phyloP scores from a whole-genome alignment of 2,329 filamentous ascomycete genomes.

The Cladophialophora exuberans region DNA sequence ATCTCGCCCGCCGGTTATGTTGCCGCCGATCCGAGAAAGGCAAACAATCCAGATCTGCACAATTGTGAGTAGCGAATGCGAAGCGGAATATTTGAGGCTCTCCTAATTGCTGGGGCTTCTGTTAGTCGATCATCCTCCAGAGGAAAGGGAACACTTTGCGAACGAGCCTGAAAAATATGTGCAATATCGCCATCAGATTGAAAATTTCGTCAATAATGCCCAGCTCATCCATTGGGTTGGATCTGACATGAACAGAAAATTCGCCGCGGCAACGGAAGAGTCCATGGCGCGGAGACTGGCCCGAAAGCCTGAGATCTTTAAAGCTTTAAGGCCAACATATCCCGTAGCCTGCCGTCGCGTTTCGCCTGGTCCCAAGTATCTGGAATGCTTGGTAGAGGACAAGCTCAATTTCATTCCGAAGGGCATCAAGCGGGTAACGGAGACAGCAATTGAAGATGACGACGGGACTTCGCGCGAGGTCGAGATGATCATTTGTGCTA shows the following conservation, averaged over 20 bases:
- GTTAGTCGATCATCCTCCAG: constrained; percentile 8
- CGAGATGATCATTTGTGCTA: not conserved
- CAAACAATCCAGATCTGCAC: not conserved
- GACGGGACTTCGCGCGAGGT: not conserved
- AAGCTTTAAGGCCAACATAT: not conserved
- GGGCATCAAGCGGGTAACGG: not conserved
- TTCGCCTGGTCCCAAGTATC: not conserved
- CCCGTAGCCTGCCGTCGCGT: not conserved
- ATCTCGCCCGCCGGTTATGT: constrained; percentile 27
- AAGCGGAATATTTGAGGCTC: no score
- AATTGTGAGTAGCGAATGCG: not conserved
- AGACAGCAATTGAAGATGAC: not conserved
- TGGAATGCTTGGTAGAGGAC: not conserved
- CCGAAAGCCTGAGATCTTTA: constrained; percentile 7
- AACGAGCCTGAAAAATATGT: constrained; percentile 3
- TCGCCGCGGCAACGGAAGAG: not conserved
- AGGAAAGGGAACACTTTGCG: constrained; percentile 3
- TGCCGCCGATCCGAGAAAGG: not conserved
- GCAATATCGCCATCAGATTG: constrained; percentile 3
- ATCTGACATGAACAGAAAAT: not conserved
- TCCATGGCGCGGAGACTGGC: not conserved
- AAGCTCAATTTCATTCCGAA: not conserved
- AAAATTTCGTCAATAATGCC: constrained; percentile 8
- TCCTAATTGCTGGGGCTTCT: no score
- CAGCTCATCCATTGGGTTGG: not conserved